Conservation (phyloP, 2,329 filamentous ascomycete species). For the Fusarium pseudoanthophilum region DNA sequence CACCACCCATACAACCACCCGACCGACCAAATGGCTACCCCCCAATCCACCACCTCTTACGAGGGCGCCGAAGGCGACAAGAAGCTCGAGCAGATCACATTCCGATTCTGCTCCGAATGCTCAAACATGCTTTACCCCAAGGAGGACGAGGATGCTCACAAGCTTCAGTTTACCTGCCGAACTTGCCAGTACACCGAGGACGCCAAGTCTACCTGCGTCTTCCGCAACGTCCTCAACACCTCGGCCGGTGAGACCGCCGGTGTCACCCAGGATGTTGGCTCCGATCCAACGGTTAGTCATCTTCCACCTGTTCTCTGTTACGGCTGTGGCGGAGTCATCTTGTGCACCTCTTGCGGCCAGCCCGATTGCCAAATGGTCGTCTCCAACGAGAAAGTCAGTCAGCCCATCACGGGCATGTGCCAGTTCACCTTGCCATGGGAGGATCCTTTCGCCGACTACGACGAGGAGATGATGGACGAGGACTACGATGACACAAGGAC, state of each 20-base stretch:
- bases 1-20: conserved; percentile 11
- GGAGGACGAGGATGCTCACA: conserved; percentile 86
- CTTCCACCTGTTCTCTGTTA: conserved; percentile 57
- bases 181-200: conserved; percentile 93
- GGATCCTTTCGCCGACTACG: conserved; percentile 53
- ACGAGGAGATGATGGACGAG: conserved; percentile 51
- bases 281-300: conserved; percentile 96
- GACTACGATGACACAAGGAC: conserved; percentile 28
- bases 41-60: conserved; percentile 60
- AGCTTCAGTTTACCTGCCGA: conserved; percentile 93
- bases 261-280: conserved; percentile 95
- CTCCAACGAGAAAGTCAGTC: conserved; percentile 28
- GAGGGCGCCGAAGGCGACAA: conserved; percentile 58
- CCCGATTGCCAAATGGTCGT: conserved; percentile 40
- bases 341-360: conserved; percentile 54
- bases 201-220: conserved; percentile 89
- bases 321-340: conserved; percentile 58
- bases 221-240: conserved; percentile 92
- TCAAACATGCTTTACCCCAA: conserved; percentile 98
- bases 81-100: conserved; percentile 84
- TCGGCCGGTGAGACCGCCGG: conserved; percentile 94
- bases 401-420: conserved; percentile 46
- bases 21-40: conserved; percentile 64
- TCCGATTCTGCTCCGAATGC: conserved; percentile 98
- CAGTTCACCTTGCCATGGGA: conserved; percentile 46